phyloP scores from a whole-genome alignment of 2,329 filamentous ascomycete species.

The Xylariaceae sp. region DNA sequence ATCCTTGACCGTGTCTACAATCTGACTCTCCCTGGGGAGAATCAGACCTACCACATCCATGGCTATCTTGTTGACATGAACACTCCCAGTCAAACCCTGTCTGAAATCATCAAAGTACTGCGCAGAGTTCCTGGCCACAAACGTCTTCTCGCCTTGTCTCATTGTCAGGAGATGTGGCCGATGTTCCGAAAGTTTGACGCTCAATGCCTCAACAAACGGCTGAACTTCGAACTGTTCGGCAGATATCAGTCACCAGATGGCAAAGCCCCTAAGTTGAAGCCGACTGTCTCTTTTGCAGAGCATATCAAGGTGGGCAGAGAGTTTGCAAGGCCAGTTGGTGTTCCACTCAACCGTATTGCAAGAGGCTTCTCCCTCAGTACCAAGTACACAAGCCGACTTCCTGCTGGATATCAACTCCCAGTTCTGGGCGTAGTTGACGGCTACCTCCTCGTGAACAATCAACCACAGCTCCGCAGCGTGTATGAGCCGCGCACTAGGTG shows the following conservation, averaged over 20 bases:
- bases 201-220: background rate
- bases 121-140: background rate
- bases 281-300: background rate
- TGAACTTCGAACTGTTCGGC: background rate
- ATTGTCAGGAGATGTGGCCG: background rate
- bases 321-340: background rate
- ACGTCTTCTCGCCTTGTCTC: background rate
- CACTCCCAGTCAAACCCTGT: background rate
- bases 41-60: background rate
- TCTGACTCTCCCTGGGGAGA: background rate
- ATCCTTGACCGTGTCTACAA: background rate
- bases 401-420: background rate
- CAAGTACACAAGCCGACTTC: background rate
- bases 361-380: background rate
- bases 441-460: background rate
- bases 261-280: background rate
- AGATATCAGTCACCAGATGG: background rate
- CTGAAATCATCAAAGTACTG: background rate
- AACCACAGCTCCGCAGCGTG: background rate
- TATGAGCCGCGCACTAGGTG: background rate
- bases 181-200: background rate
- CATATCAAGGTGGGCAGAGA: background rate
- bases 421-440: background rate
- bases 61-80: background rate
- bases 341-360: background rate